Evolutionary conservation across 129 eudicot species (phyloP).

Genomic region (Mikania micrantha): DNA sequence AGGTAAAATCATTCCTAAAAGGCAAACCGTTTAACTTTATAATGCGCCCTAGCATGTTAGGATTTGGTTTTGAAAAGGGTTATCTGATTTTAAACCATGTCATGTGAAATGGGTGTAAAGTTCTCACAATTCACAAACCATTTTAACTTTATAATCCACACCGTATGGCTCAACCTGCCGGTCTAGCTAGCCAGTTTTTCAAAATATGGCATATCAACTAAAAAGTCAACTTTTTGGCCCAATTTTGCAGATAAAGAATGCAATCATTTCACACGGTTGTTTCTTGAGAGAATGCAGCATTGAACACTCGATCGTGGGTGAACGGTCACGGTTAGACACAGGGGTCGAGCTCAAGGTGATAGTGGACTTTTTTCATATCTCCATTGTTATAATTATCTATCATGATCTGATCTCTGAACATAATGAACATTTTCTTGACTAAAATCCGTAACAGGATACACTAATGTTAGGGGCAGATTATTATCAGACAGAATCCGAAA

Average conservation of each 20-base stretch:
- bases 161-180: too few relatives aligned
- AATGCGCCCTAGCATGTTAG: too few relatives aligned
- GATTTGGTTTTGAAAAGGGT: too few relatives aligned
- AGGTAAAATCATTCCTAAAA: slow-evolving; percentile 35
- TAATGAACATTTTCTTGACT: not conserved
- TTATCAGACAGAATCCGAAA: slow-evolving; percentile 92
- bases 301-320: slow-evolving; percentile 93
- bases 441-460: slow-evolving; percentile 44
- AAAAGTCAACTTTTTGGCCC: not conserved
- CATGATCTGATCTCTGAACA: not conserved
- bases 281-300: slow-evolving; percentile 79
- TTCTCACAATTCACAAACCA: too few relatives aligned
- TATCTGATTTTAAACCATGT: too few relatives aligned
- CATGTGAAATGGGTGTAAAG: too few relatives aligned
- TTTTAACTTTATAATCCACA: too few relatives aligned
- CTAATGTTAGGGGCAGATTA: slow-evolving; percentile 92
- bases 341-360: slow-evolving; percentile 87
- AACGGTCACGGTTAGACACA: slow-evolving; percentile 86
- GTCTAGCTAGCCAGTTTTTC: not conserved
- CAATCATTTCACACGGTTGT: slow-evolving; percentile 93
- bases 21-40: not conserved
- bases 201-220: not conserved
- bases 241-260: slow-evolving; percentile 71
- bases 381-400: not conserved
- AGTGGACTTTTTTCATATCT: not conserved